Conservation (phyloP, 495 filamentous ascomycete genomes). For the Podospora pseudopauciseta region DNA sequence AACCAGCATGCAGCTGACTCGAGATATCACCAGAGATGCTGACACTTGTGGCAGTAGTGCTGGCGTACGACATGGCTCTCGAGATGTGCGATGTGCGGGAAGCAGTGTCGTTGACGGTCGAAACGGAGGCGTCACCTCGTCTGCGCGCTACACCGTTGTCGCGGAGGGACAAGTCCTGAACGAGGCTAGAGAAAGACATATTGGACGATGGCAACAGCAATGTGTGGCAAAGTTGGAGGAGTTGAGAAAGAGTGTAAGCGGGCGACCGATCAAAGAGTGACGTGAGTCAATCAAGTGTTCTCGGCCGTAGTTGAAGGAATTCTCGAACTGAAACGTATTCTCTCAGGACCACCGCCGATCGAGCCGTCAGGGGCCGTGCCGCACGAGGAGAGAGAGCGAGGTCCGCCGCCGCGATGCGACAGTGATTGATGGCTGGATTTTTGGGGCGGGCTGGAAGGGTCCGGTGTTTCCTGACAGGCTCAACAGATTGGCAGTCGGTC, state of each 20-base stretch:
- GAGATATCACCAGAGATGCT: conserved; percentile 90
- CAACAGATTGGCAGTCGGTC: background rate
- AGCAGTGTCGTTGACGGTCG: conserved; percentile 55
- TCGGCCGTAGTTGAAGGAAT: background rate
- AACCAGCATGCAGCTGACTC: conserved; percentile 92
- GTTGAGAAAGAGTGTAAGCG: background rate
- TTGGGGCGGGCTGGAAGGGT: background rate
- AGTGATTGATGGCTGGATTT: background rate
- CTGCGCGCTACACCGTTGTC: conserved; percentile 45
- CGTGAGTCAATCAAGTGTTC: background rate
- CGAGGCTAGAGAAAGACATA: conserved; percentile 91
- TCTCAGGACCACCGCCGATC: background rate
- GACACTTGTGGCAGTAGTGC: conserved; percentile 88
- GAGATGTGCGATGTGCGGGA: conserved; percentile 63
- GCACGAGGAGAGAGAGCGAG: background rate
- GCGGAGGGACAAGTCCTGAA: conserved; percentile 76
- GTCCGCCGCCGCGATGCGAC: background rate
- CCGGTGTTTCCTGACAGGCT: background rate
- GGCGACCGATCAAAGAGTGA: background rate
- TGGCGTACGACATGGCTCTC: conserved; percentile 71
- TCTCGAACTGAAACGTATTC: background rate
- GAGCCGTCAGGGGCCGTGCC: background rate
- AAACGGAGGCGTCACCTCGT: conserved; percentile 43
- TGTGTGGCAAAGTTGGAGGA: background rate
- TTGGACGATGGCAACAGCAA: conserved; percentile 12